phyloP scores from a whole-genome alignment of 495 filamentous ascomycete species.

The Penicillium cinerascens region DNA sequence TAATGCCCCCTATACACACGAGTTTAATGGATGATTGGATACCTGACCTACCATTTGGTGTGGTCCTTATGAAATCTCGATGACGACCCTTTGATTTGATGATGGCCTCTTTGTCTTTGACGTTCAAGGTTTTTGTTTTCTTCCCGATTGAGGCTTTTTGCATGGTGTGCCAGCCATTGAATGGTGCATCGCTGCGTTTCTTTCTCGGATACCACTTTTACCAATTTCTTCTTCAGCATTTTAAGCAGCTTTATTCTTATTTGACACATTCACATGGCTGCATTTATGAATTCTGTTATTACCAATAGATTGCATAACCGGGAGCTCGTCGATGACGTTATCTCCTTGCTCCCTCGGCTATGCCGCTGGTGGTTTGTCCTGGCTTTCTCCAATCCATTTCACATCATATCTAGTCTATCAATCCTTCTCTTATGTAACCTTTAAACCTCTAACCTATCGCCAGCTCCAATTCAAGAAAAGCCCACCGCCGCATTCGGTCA shows the following conservation, averaged over 20 bases:
- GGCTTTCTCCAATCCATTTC: neutral
- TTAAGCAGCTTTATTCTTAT: neutral
- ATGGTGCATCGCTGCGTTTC: conserved; percentile 13
- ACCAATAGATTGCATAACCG: neutral
- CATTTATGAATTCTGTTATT: neutral
- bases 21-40: conserved; percentile 33
- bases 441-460: neutral
- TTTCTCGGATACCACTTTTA: conserved; percentile 18
- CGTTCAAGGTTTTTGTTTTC: conserved; percentile 3
- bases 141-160: conserved; percentile 15
- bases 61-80: conserved; percentile 38
- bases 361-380: neutral
- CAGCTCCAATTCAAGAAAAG: neutral
- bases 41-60: conserved; percentile 28
- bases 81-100: conserved; percentile 30
- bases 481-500: neutral
- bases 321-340: conserved; percentile 15
- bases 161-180: conserved; percentile 9
- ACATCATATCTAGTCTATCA: neutral
- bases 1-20: conserved; percentile 43
- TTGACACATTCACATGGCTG: neutral
- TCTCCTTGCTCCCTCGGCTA: conserved; percentile 9
- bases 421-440: neutral
- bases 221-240: neutral
- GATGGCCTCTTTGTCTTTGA: conserved; percentile 10